Conservation (phyloP, 345 rosid genomes). For the Populus tremula region DNA sequence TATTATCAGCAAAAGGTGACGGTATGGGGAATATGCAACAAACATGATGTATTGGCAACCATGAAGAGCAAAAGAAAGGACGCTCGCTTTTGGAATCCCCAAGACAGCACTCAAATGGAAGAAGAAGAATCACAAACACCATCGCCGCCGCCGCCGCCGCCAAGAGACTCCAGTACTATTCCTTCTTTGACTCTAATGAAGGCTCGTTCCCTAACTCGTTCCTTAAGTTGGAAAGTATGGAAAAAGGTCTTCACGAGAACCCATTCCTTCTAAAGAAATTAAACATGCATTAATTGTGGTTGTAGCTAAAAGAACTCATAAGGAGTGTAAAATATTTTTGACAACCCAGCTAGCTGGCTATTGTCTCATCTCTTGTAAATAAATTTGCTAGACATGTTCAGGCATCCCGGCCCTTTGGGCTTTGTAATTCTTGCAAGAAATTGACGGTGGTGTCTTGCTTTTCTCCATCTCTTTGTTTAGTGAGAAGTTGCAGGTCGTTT, state of each 20-base stretch:
- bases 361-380: neutral
- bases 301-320: neutral
- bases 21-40: constrained; percentile 93
- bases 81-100: constrained; percentile 68
- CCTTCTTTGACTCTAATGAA: constrained; percentile 41
- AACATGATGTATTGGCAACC: constrained; percentile 53
- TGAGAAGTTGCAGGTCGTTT: neutral
- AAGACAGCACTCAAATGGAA: constrained; percentile 32
- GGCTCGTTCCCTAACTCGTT: constrained; percentile 53
- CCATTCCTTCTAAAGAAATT: constrained; percentile 39
- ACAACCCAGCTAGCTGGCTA: no score
- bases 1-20: constrained; percentile 68
- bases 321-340: neutral
- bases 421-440: neutral
- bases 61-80: constrained; percentile 71
- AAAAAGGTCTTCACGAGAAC: constrained; percentile 62
- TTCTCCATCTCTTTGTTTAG: neutral
- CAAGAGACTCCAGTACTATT: constrained; percentile 6
- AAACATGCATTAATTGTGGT: neutral
- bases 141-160: constrained; percentile 6
- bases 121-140: constrained; percentile 3
- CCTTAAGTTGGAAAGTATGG: constrained; percentile 61
- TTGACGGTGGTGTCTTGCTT: neutral
- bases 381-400: neutral
- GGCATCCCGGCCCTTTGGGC: neutral